These are phyloP conservation scores for Tripterygium wilfordii DNA, from an alignment of 177 flowering plant genomes.

Conservation along the genomic window DNA sequence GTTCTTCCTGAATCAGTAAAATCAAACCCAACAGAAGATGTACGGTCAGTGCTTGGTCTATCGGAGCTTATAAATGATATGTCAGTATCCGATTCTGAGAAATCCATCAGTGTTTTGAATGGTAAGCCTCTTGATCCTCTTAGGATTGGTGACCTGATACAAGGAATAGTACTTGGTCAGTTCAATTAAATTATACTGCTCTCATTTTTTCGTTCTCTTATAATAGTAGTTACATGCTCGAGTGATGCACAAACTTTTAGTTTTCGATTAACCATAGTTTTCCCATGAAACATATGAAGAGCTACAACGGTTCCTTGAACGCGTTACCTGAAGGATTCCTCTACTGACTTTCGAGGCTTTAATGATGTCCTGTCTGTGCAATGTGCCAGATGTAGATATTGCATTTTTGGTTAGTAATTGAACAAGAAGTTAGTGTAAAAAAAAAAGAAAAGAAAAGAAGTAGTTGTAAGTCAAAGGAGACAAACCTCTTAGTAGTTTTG, in stretches of 20 bases:
- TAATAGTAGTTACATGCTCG: too few relatives aligned
- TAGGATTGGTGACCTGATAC: slow-evolving; percentile 45
- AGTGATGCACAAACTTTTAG: too few relatives aligned
- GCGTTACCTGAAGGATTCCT: slow-evolving; percentile 42
- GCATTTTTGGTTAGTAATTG: not conserved
- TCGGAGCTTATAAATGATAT: slow-evolving; percentile 68
- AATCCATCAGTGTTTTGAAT: slow-evolving; percentile 24
- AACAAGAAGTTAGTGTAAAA: not conserved
- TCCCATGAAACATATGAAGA: too few relatives aligned
- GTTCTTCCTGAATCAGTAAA: slow-evolving; percentile 19
- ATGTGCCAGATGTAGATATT: not conserved
- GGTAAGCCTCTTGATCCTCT: slow-evolving; percentile 25
- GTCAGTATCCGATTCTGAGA: slow-evolving; percentile 46
- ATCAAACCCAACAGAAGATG: slow-evolving; percentile 19
- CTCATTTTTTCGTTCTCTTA: too few relatives aligned
- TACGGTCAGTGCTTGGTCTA: slow-evolving; percentile 38
- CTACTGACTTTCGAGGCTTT: slow-evolving; percentile 23
- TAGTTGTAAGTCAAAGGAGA: not conserved
- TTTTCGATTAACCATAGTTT: too few relatives aligned
- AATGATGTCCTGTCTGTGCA: slow-evolving; percentile 17
- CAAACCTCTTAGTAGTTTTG: slow-evolving; percentile 30
- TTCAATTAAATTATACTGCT: too few relatives aligned
- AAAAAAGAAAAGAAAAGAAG: slow-evolving; percentile 1
- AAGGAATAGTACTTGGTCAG: not conserved
- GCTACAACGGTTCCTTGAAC: not conserved